These are phyloP conservation scores for Podospora didyma DNA, from an alignment of 495 filamentous ascomycete species.

Conservation along the genomic window DNA sequence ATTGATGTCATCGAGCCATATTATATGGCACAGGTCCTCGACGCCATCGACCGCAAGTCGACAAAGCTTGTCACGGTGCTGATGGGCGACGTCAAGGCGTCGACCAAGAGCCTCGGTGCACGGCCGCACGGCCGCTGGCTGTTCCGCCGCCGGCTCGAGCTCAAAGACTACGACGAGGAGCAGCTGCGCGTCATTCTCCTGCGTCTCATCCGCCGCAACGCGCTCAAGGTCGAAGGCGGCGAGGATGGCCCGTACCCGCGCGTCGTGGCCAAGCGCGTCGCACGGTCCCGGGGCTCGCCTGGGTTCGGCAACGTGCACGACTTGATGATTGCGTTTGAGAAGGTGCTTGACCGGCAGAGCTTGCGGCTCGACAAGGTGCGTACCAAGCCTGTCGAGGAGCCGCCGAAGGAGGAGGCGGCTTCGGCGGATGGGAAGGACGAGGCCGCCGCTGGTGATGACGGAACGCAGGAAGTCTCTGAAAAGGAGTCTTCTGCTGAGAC, in stretches of 20 bases:
- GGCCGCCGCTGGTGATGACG: too few species aligned
- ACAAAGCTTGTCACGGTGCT: slow-evolving; percentile 51
- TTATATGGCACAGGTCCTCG: not conserved
- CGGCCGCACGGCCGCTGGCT: slow-evolving; percentile 60
- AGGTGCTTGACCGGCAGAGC: slow-evolving; percentile 53
- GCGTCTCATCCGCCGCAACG: slow-evolving; percentile 39
- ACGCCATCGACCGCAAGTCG: not conserved
- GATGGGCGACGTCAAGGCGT: slow-evolving; percentile 57
- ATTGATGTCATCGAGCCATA: too few species aligned
- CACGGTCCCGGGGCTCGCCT: slow-evolving; percentile 45
- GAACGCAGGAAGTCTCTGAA: too few species aligned
- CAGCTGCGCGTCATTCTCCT: slow-evolving; percentile 54
- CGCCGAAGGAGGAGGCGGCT: not conserved
- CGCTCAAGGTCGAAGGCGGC: slow-evolving; percentile 54
- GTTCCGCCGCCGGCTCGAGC: slow-evolving; percentile 51
- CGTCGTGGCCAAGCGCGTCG: slow-evolving; percentile 54
- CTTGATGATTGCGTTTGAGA: slow-evolving; percentile 49
- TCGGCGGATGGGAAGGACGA: too few species aligned
- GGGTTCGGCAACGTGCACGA: slow-evolving; percentile 64
- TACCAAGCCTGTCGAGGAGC: not conserved
- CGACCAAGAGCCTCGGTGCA: slow-evolving; percentile 62
- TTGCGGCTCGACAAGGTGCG: slow-evolving; percentile 32
- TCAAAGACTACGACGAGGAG: slow-evolving; percentile 55
- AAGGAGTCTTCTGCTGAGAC: too few species aligned
- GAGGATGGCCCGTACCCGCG: slow-evolving; percentile 53